These are phyloP conservation scores for Aspergillus fumigatus DNA, from an alignment of 2,329 filamentous ascomycete genomes.

Conservation along the genomic window DNA sequence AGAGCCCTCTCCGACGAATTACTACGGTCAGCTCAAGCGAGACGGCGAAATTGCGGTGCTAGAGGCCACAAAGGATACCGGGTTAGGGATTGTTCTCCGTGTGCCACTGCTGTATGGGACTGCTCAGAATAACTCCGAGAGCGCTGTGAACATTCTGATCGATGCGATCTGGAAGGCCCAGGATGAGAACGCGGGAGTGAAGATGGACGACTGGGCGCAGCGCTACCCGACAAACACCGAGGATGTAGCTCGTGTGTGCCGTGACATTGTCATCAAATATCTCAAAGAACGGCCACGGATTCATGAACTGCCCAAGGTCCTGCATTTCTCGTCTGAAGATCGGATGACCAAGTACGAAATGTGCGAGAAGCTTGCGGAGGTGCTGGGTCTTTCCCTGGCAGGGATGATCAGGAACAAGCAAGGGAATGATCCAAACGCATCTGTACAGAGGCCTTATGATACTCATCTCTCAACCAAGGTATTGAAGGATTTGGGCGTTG, in stretches of 20 bases:
- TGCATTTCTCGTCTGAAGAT: slow-evolving; percentile 87
- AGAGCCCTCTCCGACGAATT: slow-evolving; percentile 65
- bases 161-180: slow-evolving; percentile 72
- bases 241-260: slow-evolving; percentile 74
- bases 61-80: slow-evolving; percentile 51
- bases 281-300: slow-evolving; percentile 47
- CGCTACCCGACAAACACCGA: slow-evolving; percentile 86
- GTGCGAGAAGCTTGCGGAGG: slow-evolving; percentile 69
- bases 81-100: slow-evolving; percentile 65
- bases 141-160: slow-evolving; percentile 76
- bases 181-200: slow-evolving; percentile 55
- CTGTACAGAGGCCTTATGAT: slow-evolving; percentile 77
- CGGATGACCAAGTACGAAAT: slow-evolving; percentile 88
- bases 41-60: slow-evolving; percentile 68
- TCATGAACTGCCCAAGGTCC: slow-evolving; percentile 58
- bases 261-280: slow-evolving; percentile 69
- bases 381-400: slow-evolving; percentile 68
- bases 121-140: slow-evolving; percentile 67
- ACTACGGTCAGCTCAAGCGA: slow-evolving; percentile 71
- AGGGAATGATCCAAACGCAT: slow-evolving; percentile 66
- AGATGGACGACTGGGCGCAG: slow-evolving; percentile 82
- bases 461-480: slow-evolving; percentile 77
- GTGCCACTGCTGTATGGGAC: slow-evolving; percentile 82
- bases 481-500: slow-evolving; percentile 68
- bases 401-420: slow-evolving; percentile 63